A percentile compares a stretch with the other conserved stretches of the same genome.
These are phyloP conservation scores for Xerophyta viscosa DNA, from an alignment of 106 monocot species.

Conservation along the genomic window DNA sequence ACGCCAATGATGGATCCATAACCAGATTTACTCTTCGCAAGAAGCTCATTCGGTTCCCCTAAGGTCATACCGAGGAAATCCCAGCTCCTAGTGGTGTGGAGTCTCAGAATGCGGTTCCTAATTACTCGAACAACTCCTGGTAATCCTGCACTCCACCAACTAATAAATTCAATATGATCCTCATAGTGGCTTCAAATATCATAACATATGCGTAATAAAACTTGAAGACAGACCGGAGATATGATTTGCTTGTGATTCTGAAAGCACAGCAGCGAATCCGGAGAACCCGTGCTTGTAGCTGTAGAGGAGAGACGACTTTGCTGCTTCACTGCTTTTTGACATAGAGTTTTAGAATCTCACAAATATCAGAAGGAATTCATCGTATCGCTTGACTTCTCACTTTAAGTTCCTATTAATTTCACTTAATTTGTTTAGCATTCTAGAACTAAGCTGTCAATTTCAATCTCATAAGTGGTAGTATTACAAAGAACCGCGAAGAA, in stretches of 20 bases:
- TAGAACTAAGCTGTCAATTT: too few species aligned
- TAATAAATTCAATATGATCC: neutral
- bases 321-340: constrained; percentile 22
- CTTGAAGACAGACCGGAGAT: constrained; percentile 19
- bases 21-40: constrained; percentile 37
- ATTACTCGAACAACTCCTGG: constrained; percentile 52
- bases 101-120: constrained; percentile 35
- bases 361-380: too few species aligned
- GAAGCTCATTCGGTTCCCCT: constrained; percentile 15
- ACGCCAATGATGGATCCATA: constrained; percentile 52
- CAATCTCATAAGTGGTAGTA: too few species aligned
- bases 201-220: neutral
- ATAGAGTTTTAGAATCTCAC: neutral
- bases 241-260: constrained; percentile 22
- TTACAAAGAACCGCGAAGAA: too few species aligned
- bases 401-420: too few species aligned
- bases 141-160: constrained; percentile 26
- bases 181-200: too few species aligned
- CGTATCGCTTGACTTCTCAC: too few species aligned
- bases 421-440: too few species aligned
- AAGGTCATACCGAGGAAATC: constrained; percentile 47
- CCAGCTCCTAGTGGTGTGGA: constrained; percentile 79
- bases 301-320: constrained; percentile 27
- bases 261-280: constrained; percentile 41
- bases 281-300: constrained; percentile 49